These are phyloP conservation scores for Eucalyptus tenuipes DNA, from an alignment of 345 rosid genomes.

Conservation along the genomic window DNA sequence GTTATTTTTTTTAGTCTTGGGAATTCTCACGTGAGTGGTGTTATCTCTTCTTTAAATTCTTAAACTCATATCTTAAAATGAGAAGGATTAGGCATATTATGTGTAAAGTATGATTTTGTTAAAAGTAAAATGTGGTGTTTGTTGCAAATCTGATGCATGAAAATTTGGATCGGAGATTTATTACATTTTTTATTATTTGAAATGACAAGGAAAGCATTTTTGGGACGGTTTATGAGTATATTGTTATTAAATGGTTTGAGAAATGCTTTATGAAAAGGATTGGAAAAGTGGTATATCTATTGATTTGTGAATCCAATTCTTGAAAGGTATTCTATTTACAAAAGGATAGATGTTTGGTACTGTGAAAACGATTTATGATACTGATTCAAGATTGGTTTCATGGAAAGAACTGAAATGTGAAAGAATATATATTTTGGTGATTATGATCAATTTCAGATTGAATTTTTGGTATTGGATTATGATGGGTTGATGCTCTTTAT, in stretches of 20 bases:
- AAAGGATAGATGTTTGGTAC: not conserved
- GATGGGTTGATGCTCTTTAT: not conserved
- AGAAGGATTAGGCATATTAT: not conserved
- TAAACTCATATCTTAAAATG: too few relatives aligned
- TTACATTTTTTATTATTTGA: not conserved
- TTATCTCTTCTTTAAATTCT: not conserved
- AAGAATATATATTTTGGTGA: too few relatives aligned
- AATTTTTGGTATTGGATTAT: too few relatives aligned
- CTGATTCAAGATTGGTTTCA: not conserved
- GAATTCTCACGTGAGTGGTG: not conserved
- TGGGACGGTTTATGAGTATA: not conserved
- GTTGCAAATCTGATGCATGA: not conserved
- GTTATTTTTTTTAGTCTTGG: not conserved
- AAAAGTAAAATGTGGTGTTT: not conserved
- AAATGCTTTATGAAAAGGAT: not conserved
- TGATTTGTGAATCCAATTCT: not conserved
- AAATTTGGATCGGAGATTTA: not conserved
- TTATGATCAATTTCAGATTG: not conserved
- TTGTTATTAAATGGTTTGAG: not conserved
- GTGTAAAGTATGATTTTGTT: not conserved
- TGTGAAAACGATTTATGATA: not conserved
- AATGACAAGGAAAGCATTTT: not conserved
- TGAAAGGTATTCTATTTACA: not conserved
- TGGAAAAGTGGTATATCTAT: not conserved
- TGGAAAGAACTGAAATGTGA: not conserved